These are phyloP conservation scores for Carnegiea gigantea DNA, from an alignment of 179 eudicot species.

Conservation along the genomic window DNA sequence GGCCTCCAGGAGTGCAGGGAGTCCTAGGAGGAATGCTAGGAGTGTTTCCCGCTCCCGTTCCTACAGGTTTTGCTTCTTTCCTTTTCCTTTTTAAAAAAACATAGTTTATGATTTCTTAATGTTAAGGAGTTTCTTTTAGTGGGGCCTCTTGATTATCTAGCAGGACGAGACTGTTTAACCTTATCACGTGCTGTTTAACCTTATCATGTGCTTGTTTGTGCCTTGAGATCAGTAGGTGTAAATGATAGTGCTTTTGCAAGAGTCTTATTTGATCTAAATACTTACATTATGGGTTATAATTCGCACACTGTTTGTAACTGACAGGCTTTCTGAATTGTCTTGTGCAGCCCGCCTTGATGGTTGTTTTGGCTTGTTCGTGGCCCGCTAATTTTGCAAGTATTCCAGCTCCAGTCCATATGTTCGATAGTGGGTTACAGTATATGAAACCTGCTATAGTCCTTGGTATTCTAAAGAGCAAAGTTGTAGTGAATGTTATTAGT, in stretches of 20 bases:
- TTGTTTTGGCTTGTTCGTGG: background rate
- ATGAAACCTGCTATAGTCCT: background rate
- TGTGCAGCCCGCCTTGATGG: constrained; percentile 17
- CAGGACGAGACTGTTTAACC: background rate
- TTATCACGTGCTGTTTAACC: background rate
- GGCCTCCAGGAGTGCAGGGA: constrained; percentile 34
- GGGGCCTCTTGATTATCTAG: background rate
- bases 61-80: constrained; percentile 33
- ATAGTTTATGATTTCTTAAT: background rate
- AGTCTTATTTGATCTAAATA: background rate
- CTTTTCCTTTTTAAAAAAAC: background rate
- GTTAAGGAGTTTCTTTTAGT: background rate
- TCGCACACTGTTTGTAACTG: background rate
- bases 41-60: constrained; percentile 35
- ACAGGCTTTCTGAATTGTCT: background rate
- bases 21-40: constrained; percentile 34
- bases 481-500: no score
- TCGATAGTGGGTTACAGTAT: background rate
- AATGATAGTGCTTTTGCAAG: background rate
- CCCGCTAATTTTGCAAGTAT: background rate
- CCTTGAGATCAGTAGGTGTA: background rate
- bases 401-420: background rate
- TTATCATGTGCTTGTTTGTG: background rate
- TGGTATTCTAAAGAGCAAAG: background rate
- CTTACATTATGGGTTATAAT: no score